Evolutionary conservation across 306 rosid genomes (phyloP).

Genomic region (Macrotyloma uniflorum): DNA sequence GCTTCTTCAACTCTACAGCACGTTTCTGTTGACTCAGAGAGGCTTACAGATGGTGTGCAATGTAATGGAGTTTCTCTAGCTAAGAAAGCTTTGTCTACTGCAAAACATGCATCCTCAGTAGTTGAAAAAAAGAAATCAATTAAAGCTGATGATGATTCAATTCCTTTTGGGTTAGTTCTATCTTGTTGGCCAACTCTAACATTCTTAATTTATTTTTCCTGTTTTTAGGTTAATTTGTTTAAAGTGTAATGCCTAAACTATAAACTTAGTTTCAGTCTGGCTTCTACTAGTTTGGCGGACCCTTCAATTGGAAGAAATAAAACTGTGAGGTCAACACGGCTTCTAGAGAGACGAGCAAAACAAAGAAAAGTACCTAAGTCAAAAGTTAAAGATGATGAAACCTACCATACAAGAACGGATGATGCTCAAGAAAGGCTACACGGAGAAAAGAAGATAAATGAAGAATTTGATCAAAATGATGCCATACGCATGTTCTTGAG

Average conservation of each 20-base stretch:
- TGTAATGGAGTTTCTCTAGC: slow-evolving; percentile 59
- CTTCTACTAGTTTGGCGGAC: slow-evolving; percentile 44
- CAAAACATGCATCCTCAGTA: slow-evolving; percentile 68
- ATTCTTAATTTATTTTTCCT: slow-evolving; percentile 33
- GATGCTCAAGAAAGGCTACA: slow-evolving; percentile 42
- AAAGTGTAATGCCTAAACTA: slow-evolving; percentile 41
- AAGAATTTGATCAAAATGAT: slow-evolving; percentile 66
- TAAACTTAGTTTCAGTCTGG: slow-evolving; percentile 41
- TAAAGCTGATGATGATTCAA: slow-evolving; percentile 50
- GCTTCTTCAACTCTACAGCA: slow-evolving; percentile 43
- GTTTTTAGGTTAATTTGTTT: slow-evolving; percentile 41
- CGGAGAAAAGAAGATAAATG: slow-evolving; percentile 52
- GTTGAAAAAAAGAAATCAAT: slow-evolving; percentile 54
- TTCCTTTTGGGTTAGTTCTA: slow-evolving; percentile 66
- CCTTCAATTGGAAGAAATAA: slow-evolving; percentile 50
- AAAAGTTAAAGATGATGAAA: slow-evolving; percentile 43
- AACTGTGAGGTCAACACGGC: slow-evolving; percentile 74
- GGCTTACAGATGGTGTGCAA: slow-evolving; percentile 42
- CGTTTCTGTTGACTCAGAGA: slow-evolving; percentile 32
- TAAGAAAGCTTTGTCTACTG: slow-evolving; percentile 68
- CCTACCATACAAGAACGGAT: slow-evolving; percentile 43
- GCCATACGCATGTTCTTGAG: slow-evolving; percentile 68
- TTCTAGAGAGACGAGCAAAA: slow-evolving; percentile 73
- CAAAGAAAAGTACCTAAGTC: slow-evolving; percentile 61
- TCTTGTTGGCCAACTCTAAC: slow-evolving; percentile 25